Percentiles rank a stretch among this genome's conserved stretches.
phyloP scores from a whole-genome alignment of 2,329 filamentous ascomycete species.

The Leptographium wingfieldii region DNA sequence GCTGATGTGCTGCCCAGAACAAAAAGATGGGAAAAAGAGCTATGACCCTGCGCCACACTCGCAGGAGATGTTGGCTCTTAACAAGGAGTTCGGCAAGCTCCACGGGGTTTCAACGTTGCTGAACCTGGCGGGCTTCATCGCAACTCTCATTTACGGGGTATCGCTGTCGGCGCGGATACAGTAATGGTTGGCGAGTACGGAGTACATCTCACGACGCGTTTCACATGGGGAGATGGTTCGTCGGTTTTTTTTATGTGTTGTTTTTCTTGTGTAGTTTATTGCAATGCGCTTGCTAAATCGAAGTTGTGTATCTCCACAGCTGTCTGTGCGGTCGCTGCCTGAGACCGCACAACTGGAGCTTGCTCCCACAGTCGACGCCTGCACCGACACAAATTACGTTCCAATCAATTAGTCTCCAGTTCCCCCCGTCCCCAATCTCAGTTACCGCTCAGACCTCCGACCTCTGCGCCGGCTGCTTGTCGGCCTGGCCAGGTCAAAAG shows the following conservation, averaged over 20 bases:
- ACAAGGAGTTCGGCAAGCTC: conserved; percentile 63
- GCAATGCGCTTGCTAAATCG: too few species aligned
- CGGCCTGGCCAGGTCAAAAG: background rate
- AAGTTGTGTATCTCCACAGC: background rate
- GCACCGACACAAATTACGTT: background rate
- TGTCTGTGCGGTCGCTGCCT: background rate
- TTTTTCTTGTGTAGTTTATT: background rate
- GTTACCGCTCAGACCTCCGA: too few species aligned
- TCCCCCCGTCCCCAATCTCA: background rate
- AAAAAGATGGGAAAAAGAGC: conserved; percentile 77
- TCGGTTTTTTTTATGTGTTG: background rate
- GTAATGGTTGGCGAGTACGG: conserved; percentile 15
- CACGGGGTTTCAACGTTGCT: conserved; percentile 73
- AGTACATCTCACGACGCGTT: background rate
- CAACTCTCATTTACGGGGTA: conserved; percentile 66
- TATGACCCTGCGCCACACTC: conserved; percentile 70
- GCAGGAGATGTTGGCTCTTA: conserved; percentile 68
- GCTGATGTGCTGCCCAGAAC: conserved; percentile 38
- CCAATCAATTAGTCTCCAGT: background rate
- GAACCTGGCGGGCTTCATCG: conserved; percentile 59
- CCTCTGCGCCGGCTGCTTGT: background rate
- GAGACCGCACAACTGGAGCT: background rate
- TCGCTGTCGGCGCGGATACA: conserved; percentile 53
- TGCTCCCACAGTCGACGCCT: background rate
- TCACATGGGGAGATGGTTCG: background rate